Evolutionary conservation across 2,329 filamentous ascomycete genomes (phyloP).

Genomic region (Trichophyton schoenleinii): DNA sequence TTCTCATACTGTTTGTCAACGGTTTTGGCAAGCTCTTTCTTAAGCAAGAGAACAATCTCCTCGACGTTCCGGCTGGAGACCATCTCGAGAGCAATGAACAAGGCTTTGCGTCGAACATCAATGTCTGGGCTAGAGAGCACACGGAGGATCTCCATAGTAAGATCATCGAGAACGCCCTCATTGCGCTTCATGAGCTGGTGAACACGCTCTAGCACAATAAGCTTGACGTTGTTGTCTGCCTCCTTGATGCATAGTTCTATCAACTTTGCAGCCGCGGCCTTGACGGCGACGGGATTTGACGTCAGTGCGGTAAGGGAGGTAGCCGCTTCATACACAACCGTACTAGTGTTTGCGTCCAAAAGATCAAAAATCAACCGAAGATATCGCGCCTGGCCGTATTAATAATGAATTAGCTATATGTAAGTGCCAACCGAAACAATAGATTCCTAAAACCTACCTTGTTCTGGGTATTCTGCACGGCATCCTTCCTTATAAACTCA

Average conservation of each 20-base stretch:
- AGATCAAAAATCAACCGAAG: slow-evolving; percentile 91
- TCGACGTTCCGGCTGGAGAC: slow-evolving; percentile 98
- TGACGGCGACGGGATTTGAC: slow-evolving; percentile 92
- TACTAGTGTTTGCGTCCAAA: slow-evolving; percentile 81
- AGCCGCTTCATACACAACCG: slow-evolving; percentile 93
- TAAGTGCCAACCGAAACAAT: not conserved
- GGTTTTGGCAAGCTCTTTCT: slow-evolving; percentile 95
- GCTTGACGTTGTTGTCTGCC: slow-evolving; percentile 97
- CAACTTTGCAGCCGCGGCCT: slow-evolving; percentile 89
- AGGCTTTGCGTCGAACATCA: slow-evolving; percentile 83
- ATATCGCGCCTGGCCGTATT: slow-evolving; percentile 57
- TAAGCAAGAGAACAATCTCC: slow-evolving; percentile 87
- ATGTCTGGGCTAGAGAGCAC: slow-evolving; percentile 92
- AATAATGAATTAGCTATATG: slow-evolving; percentile 14
- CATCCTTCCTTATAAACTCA: slow-evolving; percentile 96
- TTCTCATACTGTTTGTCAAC: slow-evolving; percentile 99
- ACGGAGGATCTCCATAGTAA: slow-evolving; percentile 93
- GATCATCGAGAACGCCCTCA: slow-evolving; percentile 79
- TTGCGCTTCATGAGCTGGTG: slow-evolving; percentile 78
- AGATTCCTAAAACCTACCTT: slow-evolving; percentile 46
- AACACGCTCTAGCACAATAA: slow-evolving; percentile 92
- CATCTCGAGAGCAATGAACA: slow-evolving; percentile 88
- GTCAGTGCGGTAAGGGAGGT: slow-evolving; percentile 89
- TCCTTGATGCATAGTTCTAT: slow-evolving; percentile 96
- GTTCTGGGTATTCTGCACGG: slow-evolving; percentile 85